Base-by-base conservation (phyloP, 345 rosid species). In the Limnanthes douglasii region DNA sequence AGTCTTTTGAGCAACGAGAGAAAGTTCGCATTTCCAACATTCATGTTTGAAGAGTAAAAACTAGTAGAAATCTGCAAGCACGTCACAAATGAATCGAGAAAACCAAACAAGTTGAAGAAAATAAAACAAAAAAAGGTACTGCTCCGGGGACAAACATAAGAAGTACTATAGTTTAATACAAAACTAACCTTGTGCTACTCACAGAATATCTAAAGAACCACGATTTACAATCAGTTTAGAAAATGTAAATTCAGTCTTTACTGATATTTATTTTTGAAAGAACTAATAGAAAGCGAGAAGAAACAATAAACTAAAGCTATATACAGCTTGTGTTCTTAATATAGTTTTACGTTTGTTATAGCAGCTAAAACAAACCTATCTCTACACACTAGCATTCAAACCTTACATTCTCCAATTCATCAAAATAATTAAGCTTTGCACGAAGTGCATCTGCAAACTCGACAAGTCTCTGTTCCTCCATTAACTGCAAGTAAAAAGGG, bases 371-470 rank as follows among this genome's bases (percentile, higher is more conserved):
- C 21, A 34, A 51, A 28, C 16, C 1, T n/a, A 37, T 45, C 22
- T 43, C 39, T 50, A 11, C 33, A 49, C 54, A 72, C 41, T 26
- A 72, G 66, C 39, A 56, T 50, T 56, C 69, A 75, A 73, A 67
- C 77, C 95, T 74, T 77, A 90, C 98, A 69, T 90, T 84, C 86
- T 90, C 98, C 92, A 90, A 61, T 68, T 90, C 98, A 65, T 84
- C 98, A 66, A 90, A 90, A 66, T 68, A 76, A 59, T 72, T 76
- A 61, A 90, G 98, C 74, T 77, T 83, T 63, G 77, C 77, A 30
- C 75, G 84, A 52, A 90, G 71, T 28, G 95, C 98, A 59, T 84
- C 95, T 3, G 82, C 94, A 68, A 83, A 84, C 53, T 79, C 95
- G 30, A 84, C 51, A 61, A 90, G 51, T 53, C 75, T 77, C 65